phyloP scores from a whole-genome alignment of 2,329 filamentous ascomycete genomes.

The Scedosporium boydii region DNA sequence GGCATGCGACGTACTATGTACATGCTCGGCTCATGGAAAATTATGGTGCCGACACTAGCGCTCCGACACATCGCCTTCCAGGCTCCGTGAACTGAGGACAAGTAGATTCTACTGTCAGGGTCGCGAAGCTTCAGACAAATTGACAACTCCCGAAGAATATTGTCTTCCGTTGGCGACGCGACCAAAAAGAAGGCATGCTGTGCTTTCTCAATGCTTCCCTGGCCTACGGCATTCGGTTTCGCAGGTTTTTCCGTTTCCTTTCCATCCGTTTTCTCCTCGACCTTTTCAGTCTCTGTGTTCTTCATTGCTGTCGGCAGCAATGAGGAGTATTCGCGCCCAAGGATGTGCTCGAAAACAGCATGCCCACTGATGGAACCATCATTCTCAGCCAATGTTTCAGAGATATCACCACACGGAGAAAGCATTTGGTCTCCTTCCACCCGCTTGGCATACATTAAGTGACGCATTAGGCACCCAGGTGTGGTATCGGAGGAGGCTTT shows the following conservation, averaged over 20 bases:
- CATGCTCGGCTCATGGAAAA: slow-evolving; percentile 35
- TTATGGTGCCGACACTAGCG: slow-evolving; percentile 20
- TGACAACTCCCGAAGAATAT: slow-evolving; percentile 27
- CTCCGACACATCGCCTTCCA: slow-evolving; percentile 35
- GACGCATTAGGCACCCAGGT: slow-evolving; percentile 18
- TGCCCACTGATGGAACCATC: neutral
- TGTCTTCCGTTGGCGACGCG: slow-evolving; percentile 30
- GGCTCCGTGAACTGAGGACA: slow-evolving; percentile 29
- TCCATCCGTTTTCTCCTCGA: neutral
- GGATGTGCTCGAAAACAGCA: slow-evolving; percentile 1
- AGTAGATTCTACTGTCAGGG: slow-evolving; percentile 30
- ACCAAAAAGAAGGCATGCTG: slow-evolving; percentile 35
- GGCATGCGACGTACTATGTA: slow-evolving; percentile 30
- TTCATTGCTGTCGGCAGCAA: neutral
- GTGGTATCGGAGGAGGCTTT: slow-evolving; percentile 10
- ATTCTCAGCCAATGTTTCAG: too few species aligned
- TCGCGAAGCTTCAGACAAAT: slow-evolving; percentile 34
- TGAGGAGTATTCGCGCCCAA: neutral
- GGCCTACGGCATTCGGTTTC: neutral
- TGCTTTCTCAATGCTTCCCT: neutral
- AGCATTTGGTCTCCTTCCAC: neutral
- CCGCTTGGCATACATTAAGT: slow-evolving; percentile 25
- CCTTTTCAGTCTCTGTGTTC: neutral
- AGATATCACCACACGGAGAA: too few species aligned
- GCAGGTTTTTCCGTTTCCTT: neutral